Percentiles rank a stretch among this genome's conserved stretches.
Evolutionary conservation across 1,284 basidiomycete genomes (phyloP).

Genomic region (Irpex lacteus): DNA sequence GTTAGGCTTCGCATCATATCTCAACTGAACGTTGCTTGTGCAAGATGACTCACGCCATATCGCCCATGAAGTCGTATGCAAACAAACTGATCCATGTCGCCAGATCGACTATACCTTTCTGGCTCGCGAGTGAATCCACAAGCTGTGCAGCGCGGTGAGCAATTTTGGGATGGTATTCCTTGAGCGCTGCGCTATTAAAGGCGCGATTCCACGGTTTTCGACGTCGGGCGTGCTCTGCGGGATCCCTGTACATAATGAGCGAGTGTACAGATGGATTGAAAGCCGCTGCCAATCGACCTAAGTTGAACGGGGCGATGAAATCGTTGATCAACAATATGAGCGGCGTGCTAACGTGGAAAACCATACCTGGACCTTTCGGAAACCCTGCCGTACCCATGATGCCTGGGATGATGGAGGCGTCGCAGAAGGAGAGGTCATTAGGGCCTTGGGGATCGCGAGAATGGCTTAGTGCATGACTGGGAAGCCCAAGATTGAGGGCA

Average conservation of each 20-base stretch:
- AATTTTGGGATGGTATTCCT: conserved; percentile 15
- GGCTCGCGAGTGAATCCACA: background rate
- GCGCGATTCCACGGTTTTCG: conserved; percentile 14
- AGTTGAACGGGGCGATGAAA: background rate
- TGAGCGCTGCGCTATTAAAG: conserved; percentile 12
- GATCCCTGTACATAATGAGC: conserved; percentile 10
- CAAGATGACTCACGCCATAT: conserved; percentile 8
- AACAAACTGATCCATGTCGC: conserved; percentile 12
- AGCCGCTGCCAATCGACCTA: background rate
- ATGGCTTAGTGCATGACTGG: background rate
- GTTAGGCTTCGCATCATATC: background rate
- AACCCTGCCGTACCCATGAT: conserved; percentile 19
- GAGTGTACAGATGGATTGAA: background rate
- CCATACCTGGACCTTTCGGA: conserved; percentile 10
- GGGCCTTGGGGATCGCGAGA: conserved; percentile 18
- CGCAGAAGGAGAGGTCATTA: conserved; percentile 25
- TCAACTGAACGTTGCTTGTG: background rate
- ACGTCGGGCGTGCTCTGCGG: conserved; percentile 7
- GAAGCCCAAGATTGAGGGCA: background rate
- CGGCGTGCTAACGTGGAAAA: background rate
- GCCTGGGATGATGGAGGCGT: conserved; percentile 16
- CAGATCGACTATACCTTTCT: conserved; percentile 4
- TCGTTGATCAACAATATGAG: background rate
- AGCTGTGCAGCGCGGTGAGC: conserved; percentile 8
- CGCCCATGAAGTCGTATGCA: conserved; percentile 15